Conservation (phyloP, 2,329 filamentous ascomycete genomes). For the Alternaria tenuissima region DNA sequence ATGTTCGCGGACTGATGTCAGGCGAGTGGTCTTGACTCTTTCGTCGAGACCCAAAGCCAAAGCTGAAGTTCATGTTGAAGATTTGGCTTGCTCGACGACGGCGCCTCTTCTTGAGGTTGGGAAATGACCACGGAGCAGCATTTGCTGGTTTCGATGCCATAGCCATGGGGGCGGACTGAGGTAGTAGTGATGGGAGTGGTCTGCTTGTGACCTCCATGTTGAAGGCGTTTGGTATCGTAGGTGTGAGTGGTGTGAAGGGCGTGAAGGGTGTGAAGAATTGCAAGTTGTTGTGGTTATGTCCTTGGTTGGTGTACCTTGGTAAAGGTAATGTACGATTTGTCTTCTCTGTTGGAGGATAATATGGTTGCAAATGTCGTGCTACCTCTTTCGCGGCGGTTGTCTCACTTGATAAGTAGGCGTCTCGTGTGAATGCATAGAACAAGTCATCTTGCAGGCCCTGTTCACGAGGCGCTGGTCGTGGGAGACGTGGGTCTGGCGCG, state of each 20-base stretch:
- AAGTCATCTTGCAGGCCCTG: constrained; percentile 21
- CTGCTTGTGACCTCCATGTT: constrained; percentile 14
- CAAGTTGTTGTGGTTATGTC: not conserved
- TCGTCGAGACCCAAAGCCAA: constrained; percentile 11
- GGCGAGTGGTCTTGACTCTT: constrained; percentile 18
- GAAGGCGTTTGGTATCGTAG: constrained; percentile 12
- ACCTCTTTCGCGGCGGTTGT: constrained; percentile 9
- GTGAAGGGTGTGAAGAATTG: not conserved
- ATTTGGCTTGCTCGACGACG: constrained; percentile 14
- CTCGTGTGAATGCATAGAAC: constrained; percentile 14
- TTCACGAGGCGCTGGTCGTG: constrained; percentile 21
- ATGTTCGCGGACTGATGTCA: constrained; percentile 22
- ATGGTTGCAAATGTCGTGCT: not conserved
- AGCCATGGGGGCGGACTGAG: not conserved
- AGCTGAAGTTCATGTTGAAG: constrained; percentile 26
- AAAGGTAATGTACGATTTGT: not conserved
- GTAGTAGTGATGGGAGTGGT: constrained; percentile 5
- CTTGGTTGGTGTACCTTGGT: constrained; percentile 2
- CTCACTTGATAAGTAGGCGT: constrained; percentile 16
- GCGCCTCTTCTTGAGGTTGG: constrained; percentile 14
- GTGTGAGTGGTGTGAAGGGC: not conserved
- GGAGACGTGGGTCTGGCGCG: constrained; percentile 17
- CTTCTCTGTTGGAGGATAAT: not conserved
- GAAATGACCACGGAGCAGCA: constrained; percentile 14
- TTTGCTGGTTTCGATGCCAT: constrained; percentile 5